phyloP scores from a whole-genome alignment of 1,284 basidiomycete species.

The Abortiporus biennis region DNA sequence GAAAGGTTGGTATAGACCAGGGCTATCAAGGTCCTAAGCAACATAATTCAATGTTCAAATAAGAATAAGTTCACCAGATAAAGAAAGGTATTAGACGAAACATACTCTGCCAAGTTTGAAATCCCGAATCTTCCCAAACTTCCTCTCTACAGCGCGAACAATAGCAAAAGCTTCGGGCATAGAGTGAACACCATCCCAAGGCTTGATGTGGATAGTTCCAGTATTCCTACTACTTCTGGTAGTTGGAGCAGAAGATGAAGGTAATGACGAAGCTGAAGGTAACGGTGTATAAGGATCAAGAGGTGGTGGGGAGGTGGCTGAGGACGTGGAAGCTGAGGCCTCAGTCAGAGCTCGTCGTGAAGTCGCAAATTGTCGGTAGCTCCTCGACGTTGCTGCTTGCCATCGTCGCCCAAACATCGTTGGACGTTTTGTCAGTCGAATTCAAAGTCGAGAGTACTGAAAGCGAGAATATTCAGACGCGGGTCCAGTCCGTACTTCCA shows the following conservation, averaged over 20 bases:
- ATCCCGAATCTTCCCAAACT: slow-evolving; percentile 8
- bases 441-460: too few species aligned
- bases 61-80: not conserved
- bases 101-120: slow-evolving; percentile 6
- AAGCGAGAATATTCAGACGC: too few species aligned
- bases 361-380: too few species aligned
- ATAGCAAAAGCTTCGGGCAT: slow-evolving; percentile 7
- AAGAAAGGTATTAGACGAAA: not conserved
- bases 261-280: too few species aligned
- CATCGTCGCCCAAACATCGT: too few species aligned
- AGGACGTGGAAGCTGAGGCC: not conserved
- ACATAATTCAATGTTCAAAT: not conserved
- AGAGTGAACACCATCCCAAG: slow-evolving; percentile 5
- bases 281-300: not conserved
- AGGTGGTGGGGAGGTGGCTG: not conserved
- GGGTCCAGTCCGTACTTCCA: too few species aligned
- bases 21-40: not conserved
- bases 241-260: too few species aligned
- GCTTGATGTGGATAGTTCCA: slow-evolving; percentile 4
- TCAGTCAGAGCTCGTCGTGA: too few species aligned
- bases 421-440: too few species aligned
- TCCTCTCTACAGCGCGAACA: slow-evolving; percentile 6
- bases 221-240: too few species aligned
- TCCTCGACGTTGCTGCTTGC: too few species aligned
- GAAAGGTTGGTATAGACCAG: not conserved